Evolutionary conservation across 2,329 filamentous ascomycete genomes (phyloP).

Genomic region (Cercospora brassicicola): DNA sequence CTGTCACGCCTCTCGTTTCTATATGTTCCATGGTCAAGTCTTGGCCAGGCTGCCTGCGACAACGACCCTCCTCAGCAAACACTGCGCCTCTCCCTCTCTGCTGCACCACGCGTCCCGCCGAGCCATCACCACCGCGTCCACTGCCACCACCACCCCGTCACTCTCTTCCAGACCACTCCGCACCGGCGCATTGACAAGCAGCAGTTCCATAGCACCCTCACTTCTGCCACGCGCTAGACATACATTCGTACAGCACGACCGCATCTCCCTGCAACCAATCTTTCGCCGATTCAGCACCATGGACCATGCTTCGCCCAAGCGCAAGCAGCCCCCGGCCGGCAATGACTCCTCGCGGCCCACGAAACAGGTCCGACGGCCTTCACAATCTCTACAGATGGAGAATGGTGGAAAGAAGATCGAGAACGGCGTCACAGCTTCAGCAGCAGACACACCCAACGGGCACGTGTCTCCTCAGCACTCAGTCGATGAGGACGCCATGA

Average conservation of each 20-base stretch:
- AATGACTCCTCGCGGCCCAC: constrained; percentile 36
- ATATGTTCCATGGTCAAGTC: constrained; percentile 10
- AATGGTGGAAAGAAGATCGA: constrained; percentile 25
- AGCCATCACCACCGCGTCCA: not conserved
- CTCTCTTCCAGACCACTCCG: not conserved
- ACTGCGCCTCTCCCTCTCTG: not conserved
- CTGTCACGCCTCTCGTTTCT: constrained; percentile 1
- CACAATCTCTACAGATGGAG: constrained; percentile 25
- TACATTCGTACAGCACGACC: not conserved
- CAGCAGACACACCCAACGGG: constrained; percentile 39
- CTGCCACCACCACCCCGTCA: not conserved
- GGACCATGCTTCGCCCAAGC: constrained; percentile 37
- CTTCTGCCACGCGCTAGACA: not conserved
- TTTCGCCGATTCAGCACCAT: constrained; percentile 19
- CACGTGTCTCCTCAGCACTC: constrained; percentile 44
- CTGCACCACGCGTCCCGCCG: constrained; percentile 4
- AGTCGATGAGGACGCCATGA: constrained; percentile 47
- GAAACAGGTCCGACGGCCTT: constrained; percentile 39
- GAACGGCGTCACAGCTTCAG: constrained; percentile 36
- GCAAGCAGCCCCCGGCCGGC: constrained; percentile 40
- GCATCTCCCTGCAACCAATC: not conserved
- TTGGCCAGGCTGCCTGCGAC: constrained; percentile 1
- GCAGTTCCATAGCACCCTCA: not conserved
- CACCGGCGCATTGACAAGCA: not conserved
- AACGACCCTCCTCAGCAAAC: not conserved